Evolutionary conservation across 768 basidiomycete genomes (phyloP), one percentile per base, ranked within the genome.

Genomic region (Rhodosporidiobolus odoratus): DNA sequence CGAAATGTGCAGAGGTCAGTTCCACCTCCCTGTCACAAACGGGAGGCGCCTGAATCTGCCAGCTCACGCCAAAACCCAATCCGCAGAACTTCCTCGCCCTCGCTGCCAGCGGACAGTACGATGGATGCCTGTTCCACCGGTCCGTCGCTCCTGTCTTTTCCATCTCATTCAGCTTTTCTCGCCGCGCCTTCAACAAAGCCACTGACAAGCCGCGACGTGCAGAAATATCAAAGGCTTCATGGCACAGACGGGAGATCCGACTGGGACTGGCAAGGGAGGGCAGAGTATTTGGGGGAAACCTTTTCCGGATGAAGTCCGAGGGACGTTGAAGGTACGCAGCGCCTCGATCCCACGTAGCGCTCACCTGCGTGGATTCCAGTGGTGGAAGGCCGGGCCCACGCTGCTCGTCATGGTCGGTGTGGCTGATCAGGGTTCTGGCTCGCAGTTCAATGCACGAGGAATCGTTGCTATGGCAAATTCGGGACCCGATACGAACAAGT

Each of bases 401-500:
- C n/a, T n/a, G n/a, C n/a, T n/a, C n/a, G n/a, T n/a, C n/a, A n/a
- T n/a, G n/a, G n/a, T n/a, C n/a, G n/a, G n/a, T n/a, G 19, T 54
- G 12, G n/a, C 23, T 58, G 35, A 30, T 66, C 45, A 32, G 48
- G 7, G 13, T 27, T 38, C 23, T 64, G 4, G 13, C 19, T 17
- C 34, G 34, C 78, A 98, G 95, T 98, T 99, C 82, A 97, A 97
- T 80, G 83, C 87, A 61, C 87, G 96, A 70, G 96, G 96, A 25
- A 84, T 97, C 74, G 88, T 98, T 23, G 96, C 96, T 37, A 98
- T 98, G 94, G 96, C 96, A 65, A 99, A 98, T 80, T 88, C 91
- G 13, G 96, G 96, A 1, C 87, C 88, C 16, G 91, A 96, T 79
- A 86, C 89, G 41, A 99, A 97, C 82, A 97, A 95, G 81, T 81